These are phyloP conservation scores for Pezizomycotina sp. DNA, from an alignment of 2,329 filamentous ascomycete species.

Conservation along the genomic window DNA sequence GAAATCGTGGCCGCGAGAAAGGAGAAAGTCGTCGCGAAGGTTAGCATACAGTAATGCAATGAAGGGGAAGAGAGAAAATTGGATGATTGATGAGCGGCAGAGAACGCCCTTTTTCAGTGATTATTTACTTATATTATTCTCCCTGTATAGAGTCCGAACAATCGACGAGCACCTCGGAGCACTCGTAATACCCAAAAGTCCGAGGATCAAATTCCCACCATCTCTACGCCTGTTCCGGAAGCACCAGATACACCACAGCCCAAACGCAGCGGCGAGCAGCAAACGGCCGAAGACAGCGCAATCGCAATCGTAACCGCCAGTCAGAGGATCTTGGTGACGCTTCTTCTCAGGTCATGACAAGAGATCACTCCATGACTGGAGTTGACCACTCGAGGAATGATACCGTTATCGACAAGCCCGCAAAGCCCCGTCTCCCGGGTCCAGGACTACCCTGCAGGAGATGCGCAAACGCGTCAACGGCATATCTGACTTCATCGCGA, in stretches of 20 bases:
- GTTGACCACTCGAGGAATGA: constrained; percentile 20
- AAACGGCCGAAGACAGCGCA: constrained; percentile 16
- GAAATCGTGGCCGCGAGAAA: constrained; percentile 16
- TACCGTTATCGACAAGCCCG: constrained; percentile 38
- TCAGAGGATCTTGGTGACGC: constrained; percentile 28
- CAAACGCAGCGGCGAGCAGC: constrained; percentile 27
- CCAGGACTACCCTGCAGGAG: constrained; percentile 66
- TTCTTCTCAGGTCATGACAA: constrained; percentile 30
- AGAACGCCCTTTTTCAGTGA: no score
- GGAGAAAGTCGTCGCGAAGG: constrained; percentile 19
- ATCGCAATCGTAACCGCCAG: constrained; percentile 33
- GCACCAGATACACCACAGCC: constrained; percentile 21
- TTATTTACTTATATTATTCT: no score
- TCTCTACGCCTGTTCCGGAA: constrained; percentile 13
- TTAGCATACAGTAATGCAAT: constrained; percentile 17
- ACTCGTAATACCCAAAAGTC: constrained; percentile 11
- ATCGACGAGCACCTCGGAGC: constrained; percentile 15
- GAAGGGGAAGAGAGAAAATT: no score
- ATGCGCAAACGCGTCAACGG: constrained; percentile 70
- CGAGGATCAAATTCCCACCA: constrained; percentile 14
- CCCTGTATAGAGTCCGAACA: constrained; percentile 19
- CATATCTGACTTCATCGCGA: constrained; percentile 78
- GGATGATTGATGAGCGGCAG: no score
- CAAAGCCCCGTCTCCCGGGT: constrained; percentile 40
- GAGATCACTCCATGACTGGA: constrained; percentile 28